phyloP scores from a whole-genome alignment of 345 rosid genomes.

The Mercurialis annua region DNA sequence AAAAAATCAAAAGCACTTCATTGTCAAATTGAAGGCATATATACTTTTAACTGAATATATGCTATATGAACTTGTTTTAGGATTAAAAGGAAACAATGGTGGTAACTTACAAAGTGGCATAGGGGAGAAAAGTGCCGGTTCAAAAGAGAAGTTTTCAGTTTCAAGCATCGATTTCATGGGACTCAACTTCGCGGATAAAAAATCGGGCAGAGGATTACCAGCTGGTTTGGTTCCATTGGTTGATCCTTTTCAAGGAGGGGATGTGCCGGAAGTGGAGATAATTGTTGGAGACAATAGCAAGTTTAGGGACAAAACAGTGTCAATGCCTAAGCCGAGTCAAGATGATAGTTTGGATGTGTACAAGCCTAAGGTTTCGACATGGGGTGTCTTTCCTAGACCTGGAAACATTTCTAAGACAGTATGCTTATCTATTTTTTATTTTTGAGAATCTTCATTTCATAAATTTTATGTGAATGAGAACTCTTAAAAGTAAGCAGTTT shows the following conservation, averaged over 20 bases:
- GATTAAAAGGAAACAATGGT: slow-evolving; percentile 31
- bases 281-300: slow-evolving; percentile 74
- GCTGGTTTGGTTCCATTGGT: slow-evolving; percentile 63
- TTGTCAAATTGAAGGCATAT: background rate
- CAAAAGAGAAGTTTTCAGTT: slow-evolving; percentile 43
- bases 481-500: slow-evolving; percentile 4
- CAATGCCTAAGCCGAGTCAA: slow-evolving; percentile 26
- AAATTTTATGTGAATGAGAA: background rate
- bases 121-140: slow-evolving; percentile 26
- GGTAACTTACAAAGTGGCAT: slow-evolving; percentile 22
- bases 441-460: background rate
- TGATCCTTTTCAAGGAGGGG: slow-evolving; percentile 58
- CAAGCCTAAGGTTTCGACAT: slow-evolving; percentile 83
- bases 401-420: slow-evolving; percentile 82
- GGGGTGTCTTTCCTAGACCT: slow-evolving; percentile 94
- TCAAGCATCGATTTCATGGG: slow-evolving; percentile 78
- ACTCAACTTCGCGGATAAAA: slow-evolving; percentile 80
- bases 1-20: background rate
- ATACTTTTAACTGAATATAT: slow-evolving; percentile 16
- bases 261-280: slow-evolving; percentile 74
- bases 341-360: slow-evolving; percentile 53
- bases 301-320: slow-evolving; percentile 32
- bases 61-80: slow-evolving; percentile 32
- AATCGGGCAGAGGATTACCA: slow-evolving; percentile 60
- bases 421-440: slow-evolving; percentile 12